A percentile compares a stretch with the other conserved stretches of the same genome.
Evolutionary conservation across 768 basidiomycete species (phyloP).

Genomic region (Auriscalpium orientale): DNA sequence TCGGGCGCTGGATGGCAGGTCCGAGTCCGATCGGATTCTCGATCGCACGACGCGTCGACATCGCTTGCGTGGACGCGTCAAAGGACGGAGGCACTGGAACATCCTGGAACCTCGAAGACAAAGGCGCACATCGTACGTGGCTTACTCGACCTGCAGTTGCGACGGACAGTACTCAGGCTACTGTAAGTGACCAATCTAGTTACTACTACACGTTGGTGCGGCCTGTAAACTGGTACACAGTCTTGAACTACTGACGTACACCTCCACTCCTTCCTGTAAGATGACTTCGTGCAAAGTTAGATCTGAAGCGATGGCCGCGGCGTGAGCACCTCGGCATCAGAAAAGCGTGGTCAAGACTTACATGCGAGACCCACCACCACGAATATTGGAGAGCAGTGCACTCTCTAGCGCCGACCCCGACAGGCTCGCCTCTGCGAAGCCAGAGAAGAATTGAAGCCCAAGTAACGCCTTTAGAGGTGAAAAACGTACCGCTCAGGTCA

Average conservation of each 20-base stretch:
- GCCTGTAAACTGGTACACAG: background rate
- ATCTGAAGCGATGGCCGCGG: constrained; percentile 9
- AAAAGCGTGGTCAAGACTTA: constrained; percentile 31
- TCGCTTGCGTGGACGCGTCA: too few species aligned
- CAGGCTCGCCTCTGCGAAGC: constrained; percentile 53
- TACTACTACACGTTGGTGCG: too few species aligned
- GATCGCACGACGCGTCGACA: too few species aligned
- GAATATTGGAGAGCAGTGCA: constrained; percentile 69
- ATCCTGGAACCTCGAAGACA: too few species aligned
- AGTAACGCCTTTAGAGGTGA: background rate
- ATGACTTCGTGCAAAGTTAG: constrained; percentile 16
- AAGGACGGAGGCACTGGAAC: too few species aligned
- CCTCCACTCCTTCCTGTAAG: constrained; percentile 3
- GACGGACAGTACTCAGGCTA: background rate
- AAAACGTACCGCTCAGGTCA: constrained; percentile 67
- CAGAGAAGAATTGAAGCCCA: background rate
- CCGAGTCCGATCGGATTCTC: too few species aligned
- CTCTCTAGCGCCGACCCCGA: constrained; percentile 78
- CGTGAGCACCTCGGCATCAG: background rate
- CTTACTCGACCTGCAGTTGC: too few species aligned
- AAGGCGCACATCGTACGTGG: too few species aligned
- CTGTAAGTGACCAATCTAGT: background rate
- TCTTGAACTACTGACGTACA: background rate
- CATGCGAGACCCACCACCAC: constrained; percentile 60
- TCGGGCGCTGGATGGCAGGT: too few species aligned